A percentile compares a stretch with the other conserved stretches of the same genome.
These are phyloP conservation scores for Scopulariopsis brevicaulis DNA, from an alignment of 2,329 filamentous ascomycete species.

Conservation along the genomic window DNA sequence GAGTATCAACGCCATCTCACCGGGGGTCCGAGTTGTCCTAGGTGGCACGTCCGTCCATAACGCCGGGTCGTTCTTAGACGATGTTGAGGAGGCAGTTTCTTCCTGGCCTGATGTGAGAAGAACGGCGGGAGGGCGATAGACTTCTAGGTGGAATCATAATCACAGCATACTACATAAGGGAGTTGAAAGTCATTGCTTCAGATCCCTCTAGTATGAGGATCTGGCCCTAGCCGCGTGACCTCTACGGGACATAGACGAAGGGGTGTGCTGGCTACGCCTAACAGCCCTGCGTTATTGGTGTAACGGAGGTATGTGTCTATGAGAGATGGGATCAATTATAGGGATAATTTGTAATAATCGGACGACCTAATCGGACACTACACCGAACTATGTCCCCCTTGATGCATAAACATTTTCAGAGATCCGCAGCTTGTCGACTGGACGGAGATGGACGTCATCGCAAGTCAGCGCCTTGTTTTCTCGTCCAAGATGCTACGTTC, in stretches of 20 bases:
- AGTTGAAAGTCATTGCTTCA: not conserved
- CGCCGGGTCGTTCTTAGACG: slow-evolving; percentile 75
- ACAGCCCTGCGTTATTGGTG: not conserved
- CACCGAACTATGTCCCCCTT: not conserved
- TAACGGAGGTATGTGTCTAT: not conserved
- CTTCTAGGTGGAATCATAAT: not conserved
- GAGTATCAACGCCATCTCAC: slow-evolving; percentile 84
- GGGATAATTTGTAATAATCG: not conserved
- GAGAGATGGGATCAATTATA: not conserved
- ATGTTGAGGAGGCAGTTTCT: slow-evolving; percentile 79
- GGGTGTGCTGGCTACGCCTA: not conserved
- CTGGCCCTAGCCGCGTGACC: not conserved
- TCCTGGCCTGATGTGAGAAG: slow-evolving; percentile 64
- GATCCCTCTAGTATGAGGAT: not conserved
- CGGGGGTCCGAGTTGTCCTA: slow-evolving; percentile 79
- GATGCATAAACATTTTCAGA: not conserved
- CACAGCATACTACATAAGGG: not conserved
- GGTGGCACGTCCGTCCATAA: slow-evolving; percentile 86
- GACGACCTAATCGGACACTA: too few relatives aligned
- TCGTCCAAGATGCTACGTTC: not conserved
- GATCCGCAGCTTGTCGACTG: not conserved
- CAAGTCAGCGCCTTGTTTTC: not conserved
- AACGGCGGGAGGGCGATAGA: slow-evolving; percentile 19
- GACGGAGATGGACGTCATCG: not conserved
- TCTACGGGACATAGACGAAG: not conserved